A percentile compares a stretch with the other conserved stretches of the same genome.
These are phyloP conservation scores for Limonium bicolor DNA, from an alignment of 148 eudicot species.

Conservation along the genomic window DNA sequence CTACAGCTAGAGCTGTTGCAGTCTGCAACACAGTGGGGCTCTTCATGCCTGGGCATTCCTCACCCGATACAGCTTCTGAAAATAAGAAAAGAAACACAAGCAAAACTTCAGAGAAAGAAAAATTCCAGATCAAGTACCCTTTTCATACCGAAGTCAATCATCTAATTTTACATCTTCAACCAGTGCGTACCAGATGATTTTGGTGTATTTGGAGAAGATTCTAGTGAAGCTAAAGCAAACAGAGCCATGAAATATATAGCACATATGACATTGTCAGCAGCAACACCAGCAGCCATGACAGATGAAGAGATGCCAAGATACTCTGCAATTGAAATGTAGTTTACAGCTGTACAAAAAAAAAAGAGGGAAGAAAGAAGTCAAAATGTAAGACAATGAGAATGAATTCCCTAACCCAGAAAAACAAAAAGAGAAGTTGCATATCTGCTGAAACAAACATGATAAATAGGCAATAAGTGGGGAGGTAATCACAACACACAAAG, in stretches of 20 bases:
- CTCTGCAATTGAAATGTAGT: constrained; percentile 67
- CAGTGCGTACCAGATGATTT: constrained; percentile 25
- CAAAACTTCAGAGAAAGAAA: neutral
- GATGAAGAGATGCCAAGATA: constrained; percentile 65
- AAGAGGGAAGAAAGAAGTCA: no score
- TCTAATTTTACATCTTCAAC: neutral
- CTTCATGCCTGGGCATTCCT: constrained; percentile 14
- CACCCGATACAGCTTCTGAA: constrained; percentile 20
- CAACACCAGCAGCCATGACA: constrained; percentile 78
- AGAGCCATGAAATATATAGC: constrained; percentile 61
- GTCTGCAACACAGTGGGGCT: constrained; percentile 40
- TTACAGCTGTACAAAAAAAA: constrained; percentile 56
- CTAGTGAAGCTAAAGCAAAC: constrained; percentile 66
- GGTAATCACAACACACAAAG: no score
- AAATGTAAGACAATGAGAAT: no score
- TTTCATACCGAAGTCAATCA: neutral
- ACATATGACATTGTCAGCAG: constrained; percentile 88
- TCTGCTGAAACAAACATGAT: no score
- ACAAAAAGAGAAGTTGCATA: no score
- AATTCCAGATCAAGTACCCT: neutral
- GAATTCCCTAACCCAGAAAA: no score
- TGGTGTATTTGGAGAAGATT: constrained; percentile 40
- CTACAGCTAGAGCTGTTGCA: constrained; percentile 54
- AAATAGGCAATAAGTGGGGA: no score
- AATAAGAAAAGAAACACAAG: neutral